Percentiles rank a stretch among this genome's conserved stretches.
These are phyloP conservation scores for Agrocybe praecox DNA, from an alignment of 768 basidiomycete genomes.

Conservation along the genomic window DNA sequence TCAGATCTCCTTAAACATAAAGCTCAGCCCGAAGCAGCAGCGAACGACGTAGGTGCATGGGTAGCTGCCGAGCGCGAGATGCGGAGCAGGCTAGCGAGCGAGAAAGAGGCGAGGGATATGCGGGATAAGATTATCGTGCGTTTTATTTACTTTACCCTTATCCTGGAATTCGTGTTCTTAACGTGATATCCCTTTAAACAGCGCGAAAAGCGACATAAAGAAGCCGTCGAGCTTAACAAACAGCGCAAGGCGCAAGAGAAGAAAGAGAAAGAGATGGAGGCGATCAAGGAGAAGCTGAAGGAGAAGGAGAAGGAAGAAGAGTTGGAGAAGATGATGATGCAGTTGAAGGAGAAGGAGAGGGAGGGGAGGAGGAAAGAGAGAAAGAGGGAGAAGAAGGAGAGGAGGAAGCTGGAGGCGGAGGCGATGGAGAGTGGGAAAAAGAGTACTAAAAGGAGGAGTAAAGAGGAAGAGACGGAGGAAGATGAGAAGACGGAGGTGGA, in stretches of 20 bases:
- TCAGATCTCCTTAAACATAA: constrained; percentile 84
- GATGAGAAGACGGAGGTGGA: constrained; percentile 32
- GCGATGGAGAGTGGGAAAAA: constrained; percentile 26
- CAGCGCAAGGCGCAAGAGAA: constrained; percentile 67
- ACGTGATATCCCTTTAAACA: constrained; percentile 18
- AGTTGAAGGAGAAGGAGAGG: constrained; percentile 46
- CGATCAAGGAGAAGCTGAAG: constrained; percentile 49
- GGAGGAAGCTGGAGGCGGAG: constrained; percentile 28
- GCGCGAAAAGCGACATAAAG: constrained; percentile 55
- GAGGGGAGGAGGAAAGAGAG: constrained; percentile 33
- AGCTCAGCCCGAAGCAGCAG: constrained; percentile 76
- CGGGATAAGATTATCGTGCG: constrained; percentile 70
- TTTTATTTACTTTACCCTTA: constrained; percentile 4
- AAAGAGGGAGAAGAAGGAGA: constrained; percentile 30
- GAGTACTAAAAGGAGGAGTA: constrained; percentile 25
- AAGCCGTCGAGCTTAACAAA: constrained; percentile 57
- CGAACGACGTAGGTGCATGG: constrained; percentile 69
- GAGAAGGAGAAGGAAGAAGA: constrained; percentile 57
- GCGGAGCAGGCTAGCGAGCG: constrained; percentile 69
- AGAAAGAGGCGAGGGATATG: constrained; percentile 71
- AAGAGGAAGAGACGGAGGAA: constrained; percentile 43
- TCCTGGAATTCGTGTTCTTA: background rate
- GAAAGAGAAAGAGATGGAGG: constrained; percentile 60
- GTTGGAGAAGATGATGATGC: constrained; percentile 40
- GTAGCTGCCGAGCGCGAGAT: constrained; percentile 75